Evolutionary conservation across 2,329 filamentous ascomycete species (phyloP), one percentile per base, ranked within the genome.

Genomic region (Aspergillus uvarum): DNA sequence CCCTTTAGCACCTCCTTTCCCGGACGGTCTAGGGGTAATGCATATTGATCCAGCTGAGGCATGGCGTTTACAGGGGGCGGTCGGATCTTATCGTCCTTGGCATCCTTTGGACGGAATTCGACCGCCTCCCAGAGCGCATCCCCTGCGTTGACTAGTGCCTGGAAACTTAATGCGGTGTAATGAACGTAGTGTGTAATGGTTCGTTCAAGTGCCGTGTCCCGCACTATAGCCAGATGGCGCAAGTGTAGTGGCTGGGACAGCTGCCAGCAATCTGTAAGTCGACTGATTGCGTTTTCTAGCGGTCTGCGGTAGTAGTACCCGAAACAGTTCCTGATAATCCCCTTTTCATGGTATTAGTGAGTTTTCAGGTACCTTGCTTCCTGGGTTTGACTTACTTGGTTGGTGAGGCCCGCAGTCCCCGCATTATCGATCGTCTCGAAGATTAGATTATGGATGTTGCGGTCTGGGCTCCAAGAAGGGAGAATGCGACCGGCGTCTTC

Each of bases 161-260:
- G 72, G 56, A 86, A 87, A 56, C 83, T 81, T 1, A 68, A 70
- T 47, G 79, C 76, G 0, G 83, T 82, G 54, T 84, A 84, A 63
- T 87, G 85, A 8, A 83, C 70, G 69, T 84, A 87, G 60, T 83
- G 80, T 12, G 77, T 74, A 31, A 75, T 71, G 19, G 81, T 82
- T 12, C 77, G 74, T 14, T 76, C 76, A 14, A 83, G 76, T 2
- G 77, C 75, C 5, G 80, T 82, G 57, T 87, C 84, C 61, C 84
- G 76, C 35, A 87, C 78, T 31, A 88, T 75, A 11, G 82, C 79
- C 16, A 86, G 72, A 66, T 87, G 84, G 19, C 82, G 80, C 22
- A 87, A 75, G 68, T 86, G 80, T 3, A 75, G 72, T 24, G 85
- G 85, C 65, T 88, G 86, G n/a, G 82, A 83, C 16, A 81, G 67